phyloP scores from a whole-genome alignment of 169 alveolate genomes.

The Plasmodium knowlesi region DNA sequence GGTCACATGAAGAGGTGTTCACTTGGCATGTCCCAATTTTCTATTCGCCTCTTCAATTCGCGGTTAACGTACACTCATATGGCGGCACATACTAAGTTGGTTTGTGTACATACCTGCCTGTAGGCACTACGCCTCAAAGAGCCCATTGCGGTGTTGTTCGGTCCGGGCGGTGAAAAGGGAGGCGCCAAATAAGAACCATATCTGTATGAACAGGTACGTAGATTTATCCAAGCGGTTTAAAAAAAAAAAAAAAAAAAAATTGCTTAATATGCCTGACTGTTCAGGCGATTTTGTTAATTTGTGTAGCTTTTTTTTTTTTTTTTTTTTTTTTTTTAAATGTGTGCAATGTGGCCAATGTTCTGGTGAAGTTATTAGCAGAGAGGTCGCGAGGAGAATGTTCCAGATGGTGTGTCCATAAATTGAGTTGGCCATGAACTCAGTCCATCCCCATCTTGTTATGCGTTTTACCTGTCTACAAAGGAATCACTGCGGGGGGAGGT shows the following conservation, averaged over 20 bases:
- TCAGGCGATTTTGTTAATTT: too few relatives aligned
- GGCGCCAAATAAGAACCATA: neutral
- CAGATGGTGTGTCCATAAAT: neutral
- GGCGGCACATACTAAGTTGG: neutral
- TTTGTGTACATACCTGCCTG: neutral
- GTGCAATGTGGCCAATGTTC: neutral
- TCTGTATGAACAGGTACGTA: neutral
- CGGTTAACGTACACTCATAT: neutral
- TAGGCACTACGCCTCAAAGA: neutral
- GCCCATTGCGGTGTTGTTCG: neutral
- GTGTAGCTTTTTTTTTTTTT: too few relatives aligned
- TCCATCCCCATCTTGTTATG: neutral
- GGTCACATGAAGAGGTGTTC: neutral
- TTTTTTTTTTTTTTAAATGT: neutral
- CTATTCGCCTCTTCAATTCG: neutral
- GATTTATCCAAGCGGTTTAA: neutral
- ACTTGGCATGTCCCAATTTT: neutral
- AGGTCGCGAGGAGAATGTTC: neutral
- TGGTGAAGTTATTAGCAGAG: neutral
- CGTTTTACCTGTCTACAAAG: neutral
- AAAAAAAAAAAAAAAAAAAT: too few relatives aligned
- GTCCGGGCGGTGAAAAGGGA: neutral
- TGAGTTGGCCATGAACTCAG: neutral
- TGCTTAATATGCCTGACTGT: too few relatives aligned
- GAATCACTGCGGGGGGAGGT: neutral